phyloP scores from a whole-genome alignment of 768 basidiomycete species.

The Pisolithus microcarpus region DNA sequence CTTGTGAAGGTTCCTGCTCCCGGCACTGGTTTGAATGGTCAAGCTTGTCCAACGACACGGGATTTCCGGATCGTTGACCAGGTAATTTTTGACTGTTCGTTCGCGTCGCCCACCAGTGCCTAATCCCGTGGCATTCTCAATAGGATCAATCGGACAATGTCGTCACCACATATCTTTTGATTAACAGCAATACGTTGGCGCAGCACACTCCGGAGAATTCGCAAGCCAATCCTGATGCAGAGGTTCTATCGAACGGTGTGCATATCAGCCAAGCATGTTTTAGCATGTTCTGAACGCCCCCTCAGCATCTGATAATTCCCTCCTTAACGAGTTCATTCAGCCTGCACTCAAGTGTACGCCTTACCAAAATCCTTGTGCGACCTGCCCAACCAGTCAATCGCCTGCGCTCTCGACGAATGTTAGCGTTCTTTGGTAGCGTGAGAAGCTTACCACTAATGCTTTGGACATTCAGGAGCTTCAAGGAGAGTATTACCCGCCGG shows the following conservation, averaged over 20 bases:
- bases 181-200: conserved; percentile 16
- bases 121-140: not conserved
- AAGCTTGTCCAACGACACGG: conserved; percentile 20
- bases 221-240: conserved; percentile 18
- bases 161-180: conserved; percentile 21
- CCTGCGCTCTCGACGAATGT: conserved; percentile 21
- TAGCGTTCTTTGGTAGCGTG: not conserved
- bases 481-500: conserved; percentile 19
- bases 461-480: conserved; percentile 15
- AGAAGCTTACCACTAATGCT: not conserved
- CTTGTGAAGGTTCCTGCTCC: conserved; percentile 15
- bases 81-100: not conserved
- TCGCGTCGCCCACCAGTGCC: not conserved
- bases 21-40: conserved; percentile 13
- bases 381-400: conserved; percentile 13
- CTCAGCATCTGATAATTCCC: conserved; percentile 21
- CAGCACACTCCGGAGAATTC: conserved; percentile 21
- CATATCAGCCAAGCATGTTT: not conserved
- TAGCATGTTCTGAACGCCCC: not conserved
- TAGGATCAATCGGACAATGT: conserved; percentile 25
- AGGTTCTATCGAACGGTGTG: conserved; percentile 20
- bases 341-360: conserved; percentile 19
- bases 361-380: conserved; percentile 21
- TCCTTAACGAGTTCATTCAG: conserved; percentile 19
- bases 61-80: conserved; percentile 24